A percentile compares a stretch with the other conserved stretches of the same genome.
These are phyloP conservation scores for Schizopora paradoxa DNA, from an alignment of 1,284 basidiomycete species.

Conservation along the genomic window DNA sequence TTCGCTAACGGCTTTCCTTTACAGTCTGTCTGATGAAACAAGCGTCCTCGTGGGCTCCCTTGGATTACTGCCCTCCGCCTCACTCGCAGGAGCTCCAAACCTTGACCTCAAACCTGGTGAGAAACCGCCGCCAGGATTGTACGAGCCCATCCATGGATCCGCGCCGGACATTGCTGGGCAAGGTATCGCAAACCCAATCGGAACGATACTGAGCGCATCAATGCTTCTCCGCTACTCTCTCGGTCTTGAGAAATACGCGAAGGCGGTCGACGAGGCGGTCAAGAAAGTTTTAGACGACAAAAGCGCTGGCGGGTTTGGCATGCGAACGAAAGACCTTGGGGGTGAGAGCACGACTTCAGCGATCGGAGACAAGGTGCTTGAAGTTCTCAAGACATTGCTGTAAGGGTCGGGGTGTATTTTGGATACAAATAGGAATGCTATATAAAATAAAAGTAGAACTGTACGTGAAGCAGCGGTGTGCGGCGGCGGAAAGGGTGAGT, in stretches of 20 bases:
- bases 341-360: conserved; percentile 73
- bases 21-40: conserved; percentile 89
- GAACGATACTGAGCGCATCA: conserved; percentile 94
- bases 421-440: no score
- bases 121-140: conserved; percentile 77
- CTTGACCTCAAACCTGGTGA: conserved; percentile 59
- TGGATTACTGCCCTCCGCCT: conserved; percentile 93
- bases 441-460: neutral
- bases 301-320: conserved; percentile 69
- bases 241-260: conserved; percentile 78
- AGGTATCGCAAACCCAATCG: conserved; percentile 95
- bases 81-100: conserved; percentile 85
- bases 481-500: no score
- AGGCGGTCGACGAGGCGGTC: conserved; percentile 85
- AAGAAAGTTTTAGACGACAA: conserved; percentile 79
- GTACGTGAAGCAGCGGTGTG: neutral
- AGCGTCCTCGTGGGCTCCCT: conserved; percentile 98
- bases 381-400: conserved; percentile 66
- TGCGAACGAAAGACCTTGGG: conserved; percentile 86
- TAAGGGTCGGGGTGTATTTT: conserved; percentile 22
- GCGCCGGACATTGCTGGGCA: conserved; percentile 96
- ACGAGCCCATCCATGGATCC: conserved; percentile 95
- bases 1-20: conserved; percentile 6
- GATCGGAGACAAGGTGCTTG: conserved; percentile 82
- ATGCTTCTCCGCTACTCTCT: conserved; percentile 96